phyloP scores from a whole-genome alignment of 164 flowering plant species.

The Annona cherimola region DNA sequence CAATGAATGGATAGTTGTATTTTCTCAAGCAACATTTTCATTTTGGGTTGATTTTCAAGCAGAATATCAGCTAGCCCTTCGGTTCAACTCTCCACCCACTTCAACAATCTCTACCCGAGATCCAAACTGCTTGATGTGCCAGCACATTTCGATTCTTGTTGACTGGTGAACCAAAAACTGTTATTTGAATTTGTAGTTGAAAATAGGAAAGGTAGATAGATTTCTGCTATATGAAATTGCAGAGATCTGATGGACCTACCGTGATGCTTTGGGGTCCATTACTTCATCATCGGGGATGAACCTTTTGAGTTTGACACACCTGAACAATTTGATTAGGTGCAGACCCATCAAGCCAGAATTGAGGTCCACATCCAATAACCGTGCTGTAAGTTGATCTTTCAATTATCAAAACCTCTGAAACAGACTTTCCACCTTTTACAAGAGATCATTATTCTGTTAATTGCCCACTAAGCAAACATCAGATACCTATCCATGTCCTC shows the following conservation, averaged over 20 bases:
- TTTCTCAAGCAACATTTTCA: too few relatives aligned
- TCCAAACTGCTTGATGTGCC: too few relatives aligned
- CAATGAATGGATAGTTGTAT: too few relatives aligned
- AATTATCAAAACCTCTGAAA: constrained; percentile 5
- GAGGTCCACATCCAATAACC: neutral
- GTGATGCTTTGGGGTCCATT: neutral
- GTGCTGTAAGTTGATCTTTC: constrained; percentile 6
- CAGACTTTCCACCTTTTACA: constrained; percentile 15
- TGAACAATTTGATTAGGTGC: neutral
- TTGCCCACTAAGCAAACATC: neutral
- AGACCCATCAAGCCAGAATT: neutral
- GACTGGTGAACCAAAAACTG: too few relatives aligned
- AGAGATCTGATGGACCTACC: neutral
- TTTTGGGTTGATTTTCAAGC: too few relatives aligned
- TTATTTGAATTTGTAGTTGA: too few relatives aligned
- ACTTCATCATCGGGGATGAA: neutral
- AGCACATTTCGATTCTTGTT: too few relatives aligned
- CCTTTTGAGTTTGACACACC: neutral
- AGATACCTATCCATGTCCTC: neutral
- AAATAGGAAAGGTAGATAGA: neutral
- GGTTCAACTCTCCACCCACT: too few relatives aligned
- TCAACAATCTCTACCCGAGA: too few relatives aligned
- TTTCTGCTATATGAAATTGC: neutral
- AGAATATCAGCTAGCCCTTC: too few relatives aligned
- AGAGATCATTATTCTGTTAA: neutral